Conservation (phyloP, 805 yeast species). For the Candida ponderosae region DNA sequence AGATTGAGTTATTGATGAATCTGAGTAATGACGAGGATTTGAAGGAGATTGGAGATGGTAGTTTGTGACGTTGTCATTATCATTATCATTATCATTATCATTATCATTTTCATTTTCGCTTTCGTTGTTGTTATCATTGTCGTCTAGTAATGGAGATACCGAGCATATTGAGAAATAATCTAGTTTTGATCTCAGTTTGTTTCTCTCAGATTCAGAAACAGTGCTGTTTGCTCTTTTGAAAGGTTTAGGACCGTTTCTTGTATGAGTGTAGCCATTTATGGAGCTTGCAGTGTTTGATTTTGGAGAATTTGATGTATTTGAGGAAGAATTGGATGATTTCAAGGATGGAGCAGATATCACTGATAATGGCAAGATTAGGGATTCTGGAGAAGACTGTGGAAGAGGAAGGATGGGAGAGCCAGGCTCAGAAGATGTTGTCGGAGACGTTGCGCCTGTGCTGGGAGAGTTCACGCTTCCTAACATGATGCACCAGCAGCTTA, state of each 20-base stretch:
- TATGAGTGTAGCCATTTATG: too few relatives aligned
- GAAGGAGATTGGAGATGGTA: not conserved
- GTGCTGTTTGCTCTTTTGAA: conserved; percentile 18
- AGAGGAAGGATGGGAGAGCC: too few relatives aligned
- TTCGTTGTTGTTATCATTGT: conserved; percentile 4
- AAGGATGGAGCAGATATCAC: not conserved
- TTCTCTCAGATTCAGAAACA: conserved; percentile 13
- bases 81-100: not conserved
- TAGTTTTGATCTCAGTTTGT: conserved; percentile 15
- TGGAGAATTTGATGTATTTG: not conserved
- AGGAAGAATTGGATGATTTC: not conserved
- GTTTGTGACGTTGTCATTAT: not conserved
- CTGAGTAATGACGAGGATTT: conserved; percentile 1
- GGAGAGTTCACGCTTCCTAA: not conserved
- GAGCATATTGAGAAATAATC: conserved; percentile 1
- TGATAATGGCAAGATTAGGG: not conserved
- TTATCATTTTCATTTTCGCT: not conserved
- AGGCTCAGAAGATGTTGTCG: too few relatives aligned
- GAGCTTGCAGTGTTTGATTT: not conserved
- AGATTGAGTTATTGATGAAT: not conserved
- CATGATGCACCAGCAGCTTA: not conserved
- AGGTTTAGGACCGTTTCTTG: not conserved
- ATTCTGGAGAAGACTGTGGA: too few relatives aligned
- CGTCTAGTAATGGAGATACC: not conserved
- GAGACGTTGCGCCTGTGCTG: too few relatives aligned